A percentile compares a stretch with the other conserved stretches of the same genome.
These are phyloP conservation scores for Rhodotorula paludigena DNA, from an alignment of 768 basidiomycete species.

Conservation along the genomic window DNA sequence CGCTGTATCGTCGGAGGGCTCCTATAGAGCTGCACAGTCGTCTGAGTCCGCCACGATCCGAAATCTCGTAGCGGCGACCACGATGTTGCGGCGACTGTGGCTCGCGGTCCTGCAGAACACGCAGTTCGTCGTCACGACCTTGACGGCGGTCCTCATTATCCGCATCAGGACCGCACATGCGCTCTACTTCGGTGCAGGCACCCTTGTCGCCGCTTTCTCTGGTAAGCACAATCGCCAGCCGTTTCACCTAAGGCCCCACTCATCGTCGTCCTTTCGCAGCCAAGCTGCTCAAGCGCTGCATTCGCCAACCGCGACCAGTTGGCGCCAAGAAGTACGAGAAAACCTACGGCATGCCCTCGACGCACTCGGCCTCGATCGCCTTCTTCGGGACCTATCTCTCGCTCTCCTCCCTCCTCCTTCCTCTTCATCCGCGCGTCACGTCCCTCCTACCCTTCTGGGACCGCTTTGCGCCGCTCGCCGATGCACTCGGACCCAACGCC, in stretches of 20 bases:
- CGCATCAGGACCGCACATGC: constrained; percentile 47
- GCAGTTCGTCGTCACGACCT: constrained; percentile 37
- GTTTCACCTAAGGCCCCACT: background rate
- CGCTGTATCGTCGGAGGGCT: no score
- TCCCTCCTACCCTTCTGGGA: constrained; percentile 37
- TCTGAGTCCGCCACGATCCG: no score
- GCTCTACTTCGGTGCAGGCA: constrained; percentile 47
- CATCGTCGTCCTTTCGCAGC: constrained; percentile 39
- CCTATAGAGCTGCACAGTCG: no score
- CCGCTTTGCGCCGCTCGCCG: constrained; percentile 9
- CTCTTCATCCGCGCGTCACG: constrained; percentile 37
- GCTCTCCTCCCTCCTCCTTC: constrained; percentile 41
- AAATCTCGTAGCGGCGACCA: background rate
- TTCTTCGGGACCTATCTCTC: constrained; percentile 49
- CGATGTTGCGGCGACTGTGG: constrained; percentile 15
- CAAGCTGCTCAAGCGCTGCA: constrained; percentile 48
- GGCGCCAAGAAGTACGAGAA: constrained; percentile 45
- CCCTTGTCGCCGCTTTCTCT: constrained; percentile 46
- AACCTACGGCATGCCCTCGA: constrained; percentile 53
- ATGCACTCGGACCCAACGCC: constrained; percentile 3
- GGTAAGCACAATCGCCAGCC: constrained; percentile 41
- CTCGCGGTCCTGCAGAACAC: constrained; percentile 30
- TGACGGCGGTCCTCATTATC: constrained; percentile 45
- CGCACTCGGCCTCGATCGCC: constrained; percentile 50
- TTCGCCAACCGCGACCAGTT: constrained; percentile 46